phyloP scores from a whole-genome alignment of 2,329 filamentous ascomycete species.

The Hypoxylon sp. region DNA sequence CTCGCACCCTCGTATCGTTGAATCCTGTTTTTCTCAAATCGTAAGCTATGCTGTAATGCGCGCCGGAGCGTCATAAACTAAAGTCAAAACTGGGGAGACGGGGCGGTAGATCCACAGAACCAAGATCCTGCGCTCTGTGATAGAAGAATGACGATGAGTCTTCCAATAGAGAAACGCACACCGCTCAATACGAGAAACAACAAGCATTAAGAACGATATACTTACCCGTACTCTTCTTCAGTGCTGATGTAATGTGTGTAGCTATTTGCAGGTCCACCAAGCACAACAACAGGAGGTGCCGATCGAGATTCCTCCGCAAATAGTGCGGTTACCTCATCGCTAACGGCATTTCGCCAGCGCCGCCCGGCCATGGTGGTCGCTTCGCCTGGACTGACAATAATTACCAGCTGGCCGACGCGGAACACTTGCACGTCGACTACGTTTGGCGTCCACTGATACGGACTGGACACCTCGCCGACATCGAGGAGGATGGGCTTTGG shows the following conservation, averaged over 20 bases:
- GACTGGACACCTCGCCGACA: constrained; percentile 81
- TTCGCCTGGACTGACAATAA: constrained; percentile 88
- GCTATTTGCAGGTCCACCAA: constrained; percentile 90
- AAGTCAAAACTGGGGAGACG: constrained; percentile 14
- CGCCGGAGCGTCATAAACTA: constrained; percentile 25
- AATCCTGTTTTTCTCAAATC: constrained; percentile 60
- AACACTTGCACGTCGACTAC: constrained; percentile 90
- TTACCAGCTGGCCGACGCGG: constrained; percentile 84
- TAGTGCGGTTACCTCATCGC: constrained; percentile 60
- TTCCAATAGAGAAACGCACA: background rate
- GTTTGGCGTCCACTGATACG: constrained; percentile 91
- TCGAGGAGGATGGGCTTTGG: constrained; percentile 90
- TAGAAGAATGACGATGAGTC: constrained; percentile 20
- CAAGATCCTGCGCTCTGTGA: constrained; percentile 10
- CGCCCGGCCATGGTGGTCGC: constrained; percentile 93
- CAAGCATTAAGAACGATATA: constrained; percentile 44
- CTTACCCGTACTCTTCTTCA: constrained; percentile 77
- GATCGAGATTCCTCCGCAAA: constrained; percentile 61
- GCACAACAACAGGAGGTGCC: constrained; percentile 74
- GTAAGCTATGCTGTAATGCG: constrained; percentile 8
- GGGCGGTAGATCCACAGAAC: background rate
- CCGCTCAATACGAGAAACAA: constrained; percentile 6
- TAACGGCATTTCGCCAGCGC: constrained; percentile 82
- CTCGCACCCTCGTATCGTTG: constrained; percentile 94
- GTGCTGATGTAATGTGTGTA: constrained; percentile 89